Evolutionary conservation across 805 yeast species (phyloP).

Genomic region (Spathaspora sp.): DNA sequence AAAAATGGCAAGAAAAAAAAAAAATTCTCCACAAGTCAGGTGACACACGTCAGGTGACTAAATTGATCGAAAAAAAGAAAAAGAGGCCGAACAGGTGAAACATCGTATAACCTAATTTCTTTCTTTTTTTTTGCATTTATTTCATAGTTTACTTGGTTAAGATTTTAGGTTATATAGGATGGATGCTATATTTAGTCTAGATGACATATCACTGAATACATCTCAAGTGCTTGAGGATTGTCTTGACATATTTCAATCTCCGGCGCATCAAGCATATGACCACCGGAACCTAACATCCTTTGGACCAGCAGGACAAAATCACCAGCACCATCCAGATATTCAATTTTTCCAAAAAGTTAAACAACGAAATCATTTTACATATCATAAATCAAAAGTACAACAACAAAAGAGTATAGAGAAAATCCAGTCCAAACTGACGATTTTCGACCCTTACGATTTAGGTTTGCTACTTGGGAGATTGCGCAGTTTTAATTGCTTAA

Average conservation of each 20-base stretch:
- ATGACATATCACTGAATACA: constrained; percentile 13
- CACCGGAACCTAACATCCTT: constrained; percentile 6
- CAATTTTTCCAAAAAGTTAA: constrained; percentile 35
- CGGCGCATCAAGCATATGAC: constrained; percentile 12
- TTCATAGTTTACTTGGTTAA: too few relatives aligned
- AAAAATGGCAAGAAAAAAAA: too few relatives aligned
- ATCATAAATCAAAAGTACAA: constrained; percentile 22
- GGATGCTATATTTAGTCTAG: constrained; percentile 11
- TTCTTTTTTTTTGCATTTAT: not conserved
- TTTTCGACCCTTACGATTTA: constrained; percentile 38
- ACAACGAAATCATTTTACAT: constrained; percentile 31
- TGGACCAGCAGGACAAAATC: constrained; percentile 3
- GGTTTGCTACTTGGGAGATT: constrained; percentile 36
- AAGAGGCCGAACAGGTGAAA: too few relatives aligned
- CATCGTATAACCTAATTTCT: not conserved
- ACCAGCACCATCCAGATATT: constrained; percentile 31
- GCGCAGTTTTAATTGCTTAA: constrained; percentile 39
- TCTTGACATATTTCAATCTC: constrained; percentile 15
- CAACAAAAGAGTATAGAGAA: constrained; percentile 9
- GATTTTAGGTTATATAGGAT: not conserved
- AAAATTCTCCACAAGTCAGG: not conserved
- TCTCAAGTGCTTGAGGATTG: constrained; percentile 23
- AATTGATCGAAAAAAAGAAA: too few relatives aligned
- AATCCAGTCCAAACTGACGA: constrained; percentile 12
- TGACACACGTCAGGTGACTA: not conserved